Evolutionary conservation across 768 basidiomycete genomes (phyloP), one percentile per base, ranked within the genome.

Genomic region (Goffeauzyma gilvescens): DNA sequence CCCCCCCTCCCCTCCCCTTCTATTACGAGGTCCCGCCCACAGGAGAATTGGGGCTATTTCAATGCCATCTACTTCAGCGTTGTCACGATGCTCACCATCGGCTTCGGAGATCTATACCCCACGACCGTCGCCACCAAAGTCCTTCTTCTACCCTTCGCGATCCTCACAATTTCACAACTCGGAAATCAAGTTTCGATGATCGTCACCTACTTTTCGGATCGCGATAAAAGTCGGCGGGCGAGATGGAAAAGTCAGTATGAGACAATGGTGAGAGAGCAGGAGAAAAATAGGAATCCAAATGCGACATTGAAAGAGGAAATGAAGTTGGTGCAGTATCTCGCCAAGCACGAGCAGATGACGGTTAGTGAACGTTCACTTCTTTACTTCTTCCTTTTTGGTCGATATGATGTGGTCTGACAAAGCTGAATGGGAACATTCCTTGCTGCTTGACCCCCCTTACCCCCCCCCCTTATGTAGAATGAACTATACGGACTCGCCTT

Each of bases 111-210:
- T 32, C 32, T 42, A n/a, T 3, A 12, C 13, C 60, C 60, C 1
- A 50, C 44, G 1, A 51, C 50, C 1, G 45, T 53, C 1, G 51
- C 57, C 0, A 47, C 49, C 8, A 59, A 57, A 41, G 45, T 60
- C 21, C 44, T 62, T 12, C 44, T 60, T 8, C 38, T 48, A 6
- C 47, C 47, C n/a, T 64, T 64, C 34, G 53, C 62, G 2, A 46
- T 65, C 45, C 38, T 64, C 18, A 60, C 61, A 2, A 63, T 65
- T 48, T 54, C 55, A 15, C 60, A 55, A 49, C 39, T 62, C 28
- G 62, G 52, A 46, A 59, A 60, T 39, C 51, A 57, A 31, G 54
- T 63, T 41, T 50, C 55, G 9, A 42, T 58, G 27, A 59, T 65
- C 32, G 48, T 63, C 25, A 38, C 32, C 7, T 65, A 55, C 42